Conservation (phyloP, 345 rosid genomes). For the Brassica nigra region DNA sequence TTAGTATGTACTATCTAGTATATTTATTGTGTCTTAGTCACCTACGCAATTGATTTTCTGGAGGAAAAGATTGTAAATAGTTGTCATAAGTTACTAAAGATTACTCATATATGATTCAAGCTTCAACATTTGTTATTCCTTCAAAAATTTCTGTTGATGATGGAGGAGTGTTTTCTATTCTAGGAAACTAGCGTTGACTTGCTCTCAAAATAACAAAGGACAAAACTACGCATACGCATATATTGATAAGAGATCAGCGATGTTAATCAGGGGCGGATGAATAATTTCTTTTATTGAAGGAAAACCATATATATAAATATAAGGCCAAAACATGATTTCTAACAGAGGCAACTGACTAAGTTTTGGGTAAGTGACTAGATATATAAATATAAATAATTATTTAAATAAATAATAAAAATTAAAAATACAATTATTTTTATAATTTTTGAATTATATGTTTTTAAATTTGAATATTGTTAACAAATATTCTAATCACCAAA, state of each 20-base stretch:
- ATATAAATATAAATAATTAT: too few relatives aligned
- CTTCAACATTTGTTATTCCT: background rate
- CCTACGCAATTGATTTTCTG: background rate
- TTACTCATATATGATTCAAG: background rate
- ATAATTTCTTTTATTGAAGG: too few relatives aligned
- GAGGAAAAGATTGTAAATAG: background rate
- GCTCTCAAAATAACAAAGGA: background rate
- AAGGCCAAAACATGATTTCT: too few relatives aligned
- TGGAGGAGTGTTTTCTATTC: background rate
- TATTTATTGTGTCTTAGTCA: background rate
- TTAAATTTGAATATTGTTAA: too few relatives aligned
- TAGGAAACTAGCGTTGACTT: slow-evolving; percentile 10
- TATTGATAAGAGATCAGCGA: background rate
- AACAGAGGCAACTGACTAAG: too few relatives aligned
- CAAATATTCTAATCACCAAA: too few relatives aligned
- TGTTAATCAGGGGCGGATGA: background rate
- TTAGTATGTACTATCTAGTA: background rate
- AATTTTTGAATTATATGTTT: too few relatives aligned
- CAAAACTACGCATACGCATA: slow-evolving; percentile 1
- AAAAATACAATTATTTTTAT: too few relatives aligned
- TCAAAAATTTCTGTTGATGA: background rate
- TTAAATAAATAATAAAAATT: too few relatives aligned
- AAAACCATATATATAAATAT: too few relatives aligned
- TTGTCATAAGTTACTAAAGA: background rate
- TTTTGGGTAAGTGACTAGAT: too few relatives aligned